Evolutionary conservation across 2,329 filamentous ascomycete genomes (phyloP), one percentile per base, ranked within the genome.

Genomic region (Huntiella abstrusa): DNA sequence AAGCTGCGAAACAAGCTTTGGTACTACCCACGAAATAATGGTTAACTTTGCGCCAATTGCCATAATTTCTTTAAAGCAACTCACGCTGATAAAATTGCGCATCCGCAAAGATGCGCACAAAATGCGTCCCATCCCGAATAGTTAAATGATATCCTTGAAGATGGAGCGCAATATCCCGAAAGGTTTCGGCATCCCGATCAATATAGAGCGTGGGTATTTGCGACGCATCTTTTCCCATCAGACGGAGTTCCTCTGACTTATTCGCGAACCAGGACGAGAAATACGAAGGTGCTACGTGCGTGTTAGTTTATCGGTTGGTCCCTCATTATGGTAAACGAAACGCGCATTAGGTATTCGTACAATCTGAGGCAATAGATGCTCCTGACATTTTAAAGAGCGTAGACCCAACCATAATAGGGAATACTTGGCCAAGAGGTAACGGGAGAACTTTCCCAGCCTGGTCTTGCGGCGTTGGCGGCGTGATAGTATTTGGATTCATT

Each of bases 201-300:
- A 96, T 95, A 63, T 95, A 95, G 5, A 96, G 69, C 0, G 88
- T 94, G 53, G 81, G 77, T 49, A 93, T 66, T 10, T 39, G 32
- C 3, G 5, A 19, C 41, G 63, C 60, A n/a, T 43, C 16, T 4
- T 62, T 49, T 47, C 73, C 70, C 46, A 75, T 69, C 41, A 72
- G 68, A 50, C 76, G 70, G 42, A 72, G 78, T 53, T 68, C 64
- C 48, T 73, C 71, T 36, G 95, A 63, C 63, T 95, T 87, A 55
- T 83, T 83, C 54, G 78, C 71, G 61, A 96, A 96, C 65, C 91
- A 95, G 54, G 85, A 80, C 15, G 88, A 93, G 64, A 96, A 95
- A 62, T 95, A 95, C 43, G 87, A 95, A 49, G 88, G 88, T 56
- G 86, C 88, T 93, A 43, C 13, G 33, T 6, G 17, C 35, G n/a